Evolutionary conservation across 2,329 filamentous ascomycete species (phyloP).

Genomic region (Nemania diffusa): DNA sequence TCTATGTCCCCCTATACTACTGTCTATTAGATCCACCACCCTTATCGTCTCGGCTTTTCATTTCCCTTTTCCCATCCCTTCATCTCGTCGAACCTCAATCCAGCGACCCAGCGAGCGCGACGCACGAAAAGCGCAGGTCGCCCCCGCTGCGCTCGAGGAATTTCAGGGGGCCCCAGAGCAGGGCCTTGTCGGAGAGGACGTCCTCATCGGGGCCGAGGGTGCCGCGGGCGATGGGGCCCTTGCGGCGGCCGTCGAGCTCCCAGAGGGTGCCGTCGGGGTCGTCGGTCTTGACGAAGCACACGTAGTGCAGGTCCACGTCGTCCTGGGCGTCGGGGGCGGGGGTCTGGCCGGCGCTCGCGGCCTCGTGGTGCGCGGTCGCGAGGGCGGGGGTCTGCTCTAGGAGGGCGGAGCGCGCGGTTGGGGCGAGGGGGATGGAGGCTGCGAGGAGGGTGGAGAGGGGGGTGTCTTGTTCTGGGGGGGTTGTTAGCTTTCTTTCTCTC

Average conservation of each 20-base stretch:
- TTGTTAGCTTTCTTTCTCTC: too few species aligned
- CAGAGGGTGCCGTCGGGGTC: conserved; percentile 72
- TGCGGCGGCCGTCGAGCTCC: conserved; percentile 69
- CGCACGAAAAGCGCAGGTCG: conserved; percentile 68
- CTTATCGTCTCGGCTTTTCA: background rate
- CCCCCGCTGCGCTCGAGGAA: conserved; percentile 66
- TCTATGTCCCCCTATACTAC: background rate
- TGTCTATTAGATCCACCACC: background rate
- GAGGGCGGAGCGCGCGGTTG: conserved; percentile 73
- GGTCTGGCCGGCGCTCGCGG: conserved; percentile 82
- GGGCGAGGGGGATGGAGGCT: conserved; percentile 75
- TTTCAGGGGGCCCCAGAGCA: conserved; percentile 73
- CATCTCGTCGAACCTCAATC: conserved; percentile 52
- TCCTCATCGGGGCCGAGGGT: conserved; percentile 70
- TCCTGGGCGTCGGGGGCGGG: conserved; percentile 80
- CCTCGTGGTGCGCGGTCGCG: conserved; percentile 80
- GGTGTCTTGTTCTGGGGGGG: conserved; percentile 57
- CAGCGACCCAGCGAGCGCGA: conserved; percentile 63
- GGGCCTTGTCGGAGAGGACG: conserved; percentile 77
- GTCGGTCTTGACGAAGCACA: conserved; percentile 84
- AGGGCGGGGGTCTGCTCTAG: conserved; percentile 81
- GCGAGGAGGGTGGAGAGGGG: conserved; percentile 73
- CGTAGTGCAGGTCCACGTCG: conserved; percentile 92
- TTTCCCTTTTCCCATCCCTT: background rate
- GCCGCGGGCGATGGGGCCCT: conserved; percentile 67